These are phyloP conservation scores for Scedosporium dehoogii DNA, from an alignment of 2,329 filamentous ascomycete genomes.

Conservation along the genomic window DNA sequence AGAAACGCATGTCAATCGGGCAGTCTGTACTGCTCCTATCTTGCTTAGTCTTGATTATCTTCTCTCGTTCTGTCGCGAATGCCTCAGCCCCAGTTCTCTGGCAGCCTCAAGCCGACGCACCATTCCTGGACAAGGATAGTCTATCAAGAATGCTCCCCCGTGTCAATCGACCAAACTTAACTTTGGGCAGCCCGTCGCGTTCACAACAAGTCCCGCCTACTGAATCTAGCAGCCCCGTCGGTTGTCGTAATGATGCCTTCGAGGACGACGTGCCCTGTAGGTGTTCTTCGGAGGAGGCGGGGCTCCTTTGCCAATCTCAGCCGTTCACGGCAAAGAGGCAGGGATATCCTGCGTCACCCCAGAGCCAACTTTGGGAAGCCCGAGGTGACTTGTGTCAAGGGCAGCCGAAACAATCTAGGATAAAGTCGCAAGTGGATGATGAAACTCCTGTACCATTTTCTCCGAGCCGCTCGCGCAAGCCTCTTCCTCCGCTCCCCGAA, in stretches of 20 bases:
- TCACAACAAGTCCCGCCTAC: too few relatives aligned
- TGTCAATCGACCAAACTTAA: not conserved
- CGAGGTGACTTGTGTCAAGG: too few relatives aligned
- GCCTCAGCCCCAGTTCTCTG: not conserved
- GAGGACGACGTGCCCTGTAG: too few relatives aligned
- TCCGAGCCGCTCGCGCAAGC: constrained; percentile 9
- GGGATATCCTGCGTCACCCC: too few relatives aligned
- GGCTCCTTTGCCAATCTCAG: too few relatives aligned
- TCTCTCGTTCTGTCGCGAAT: constrained; percentile 37
- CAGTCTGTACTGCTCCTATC: constrained; percentile 81
- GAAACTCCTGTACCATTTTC: not conserved
- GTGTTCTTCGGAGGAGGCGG: too few relatives aligned
- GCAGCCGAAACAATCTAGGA: not conserved
- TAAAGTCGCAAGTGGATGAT: not conserved
- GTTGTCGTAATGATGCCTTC: too few relatives aligned
- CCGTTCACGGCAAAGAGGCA: too few relatives aligned
- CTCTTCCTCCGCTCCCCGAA: constrained; percentile 13
- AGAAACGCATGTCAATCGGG: constrained; percentile 87
- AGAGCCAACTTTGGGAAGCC: too few relatives aligned
- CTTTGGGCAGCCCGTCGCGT: too few relatives aligned
- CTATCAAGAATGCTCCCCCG: not conserved
- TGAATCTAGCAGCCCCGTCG: too few relatives aligned
- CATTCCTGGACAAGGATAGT: not conserved
- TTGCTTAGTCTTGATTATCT: constrained; percentile 80
- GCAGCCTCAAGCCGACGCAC: not conserved